Percentiles rank a stretch among this genome's conserved stretches.
phyloP scores from a whole-genome alignment of 345 rosid genomes.

The Barbarea vulgaris region DNA sequence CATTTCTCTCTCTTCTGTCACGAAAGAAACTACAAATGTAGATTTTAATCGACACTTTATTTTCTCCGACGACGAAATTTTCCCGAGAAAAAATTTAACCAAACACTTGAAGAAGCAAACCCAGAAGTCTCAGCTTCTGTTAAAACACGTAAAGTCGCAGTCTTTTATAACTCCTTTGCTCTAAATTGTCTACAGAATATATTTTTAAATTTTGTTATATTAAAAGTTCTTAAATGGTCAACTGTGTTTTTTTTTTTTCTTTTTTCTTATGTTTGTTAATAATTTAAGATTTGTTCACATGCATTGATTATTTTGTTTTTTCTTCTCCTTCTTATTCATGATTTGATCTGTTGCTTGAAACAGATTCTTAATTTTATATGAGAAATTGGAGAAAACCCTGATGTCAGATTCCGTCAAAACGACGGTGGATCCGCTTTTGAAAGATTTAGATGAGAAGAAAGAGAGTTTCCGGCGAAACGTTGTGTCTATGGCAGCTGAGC shows the following conservation, averaged over 20 bases:
- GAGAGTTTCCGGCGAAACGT: slow-evolving; percentile 81
- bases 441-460: slow-evolving; percentile 88
- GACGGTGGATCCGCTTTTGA: slow-evolving; percentile 68
- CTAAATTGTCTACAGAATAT: neutral
- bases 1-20: slow-evolving; percentile 40
- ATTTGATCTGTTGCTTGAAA: slow-evolving; percentile 29
- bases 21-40: neutral
- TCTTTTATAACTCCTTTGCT: slow-evolving; percentile 4
- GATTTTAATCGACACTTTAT: neutral
- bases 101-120: neutral
- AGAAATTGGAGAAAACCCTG: slow-evolving; percentile 21
- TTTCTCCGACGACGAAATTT: slow-evolving; percentile 20
- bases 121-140: slow-evolving; percentile 19
- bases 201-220: neutral
- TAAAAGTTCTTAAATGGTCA: slow-evolving; percentile 21
- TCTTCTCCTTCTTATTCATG: slow-evolving; percentile 11
- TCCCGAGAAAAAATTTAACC: slow-evolving; percentile 4
- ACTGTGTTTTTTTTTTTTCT: slow-evolving; percentile 10
- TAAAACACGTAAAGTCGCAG: slow-evolving; percentile 24
- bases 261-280: neutral
- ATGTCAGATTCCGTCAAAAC: slow-evolving; percentile 45
- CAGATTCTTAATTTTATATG: slow-evolving; percentile 24
- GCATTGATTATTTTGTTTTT: slow-evolving; percentile 36
- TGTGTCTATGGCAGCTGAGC: slow-evolving; percentile 79
- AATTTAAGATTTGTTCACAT: slow-evolving; percentile 45